Percentiles rank a stretch among this genome's conserved stretches.
Evolutionary conservation across 371 early-diverging fungal genomes (phyloP).

Genomic region (Umbelopsis sp.): DNA sequence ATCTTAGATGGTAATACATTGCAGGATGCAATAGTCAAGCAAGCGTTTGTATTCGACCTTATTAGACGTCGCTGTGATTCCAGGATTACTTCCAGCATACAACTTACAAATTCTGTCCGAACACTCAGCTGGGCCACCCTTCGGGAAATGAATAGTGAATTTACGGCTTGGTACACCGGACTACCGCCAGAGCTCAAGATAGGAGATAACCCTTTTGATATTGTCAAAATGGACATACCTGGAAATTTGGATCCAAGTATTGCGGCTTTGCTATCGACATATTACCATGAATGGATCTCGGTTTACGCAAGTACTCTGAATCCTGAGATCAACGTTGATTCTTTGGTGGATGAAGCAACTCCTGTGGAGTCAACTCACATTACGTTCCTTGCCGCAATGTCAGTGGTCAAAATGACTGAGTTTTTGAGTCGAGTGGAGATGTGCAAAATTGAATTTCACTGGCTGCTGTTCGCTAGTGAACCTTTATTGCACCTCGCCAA

Average conservation of each 20-base stretch:
- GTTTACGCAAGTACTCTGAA: neutral
- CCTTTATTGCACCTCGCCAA: neutral
- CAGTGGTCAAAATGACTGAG: neutral
- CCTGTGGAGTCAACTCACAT: neutral
- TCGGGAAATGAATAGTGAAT: neutral
- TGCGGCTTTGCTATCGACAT: neutral
- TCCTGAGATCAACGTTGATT: neutral
- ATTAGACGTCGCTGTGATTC: neutral
- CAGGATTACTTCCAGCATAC: neutral
- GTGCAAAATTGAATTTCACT: constrained; percentile 1
- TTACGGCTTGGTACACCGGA: neutral
- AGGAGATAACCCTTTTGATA: constrained; percentile 5
- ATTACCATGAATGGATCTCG: constrained; percentile 2
- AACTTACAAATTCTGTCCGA: neutral
- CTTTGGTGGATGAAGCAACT: neutral
- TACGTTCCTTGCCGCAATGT: neutral
- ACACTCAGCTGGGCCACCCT: neutral
- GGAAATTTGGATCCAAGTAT: neutral
- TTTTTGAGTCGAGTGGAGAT: neutral
- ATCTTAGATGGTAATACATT: neutral
- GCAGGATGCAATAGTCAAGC: neutral
- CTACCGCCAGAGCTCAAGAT: neutral
- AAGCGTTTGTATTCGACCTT: neutral
- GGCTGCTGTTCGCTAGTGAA: constrained; percentile 1
- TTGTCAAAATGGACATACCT: neutral